phyloP scores from a whole-genome alignment of 148 eudicot species.

The Linanthus parryae region DNA sequence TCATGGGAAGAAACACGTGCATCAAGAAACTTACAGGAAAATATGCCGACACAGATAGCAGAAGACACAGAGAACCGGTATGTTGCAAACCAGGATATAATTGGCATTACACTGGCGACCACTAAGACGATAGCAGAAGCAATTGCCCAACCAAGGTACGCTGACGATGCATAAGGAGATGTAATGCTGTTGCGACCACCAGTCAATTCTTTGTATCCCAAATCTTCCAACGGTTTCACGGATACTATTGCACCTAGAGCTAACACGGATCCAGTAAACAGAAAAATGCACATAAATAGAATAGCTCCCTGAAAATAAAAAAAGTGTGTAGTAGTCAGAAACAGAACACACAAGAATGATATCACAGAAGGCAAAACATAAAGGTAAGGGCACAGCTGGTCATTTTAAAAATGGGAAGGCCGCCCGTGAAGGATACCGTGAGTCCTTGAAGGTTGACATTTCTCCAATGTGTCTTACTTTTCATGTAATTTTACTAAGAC shows the following conservation, averaged over 20 bases:
- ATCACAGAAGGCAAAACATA: too few species aligned
- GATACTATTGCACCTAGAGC: constrained; percentile 91
- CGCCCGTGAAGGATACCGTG: too few species aligned
- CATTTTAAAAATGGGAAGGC: too few species aligned
- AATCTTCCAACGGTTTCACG: constrained; percentile 79
- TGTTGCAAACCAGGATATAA: constrained; percentile 94
- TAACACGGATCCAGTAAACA: constrained; percentile 73
- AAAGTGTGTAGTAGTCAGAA: constrained; percentile 7
- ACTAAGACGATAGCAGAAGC: constrained; percentile 71
- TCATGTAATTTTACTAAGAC: too few species aligned
- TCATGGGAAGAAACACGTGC: constrained; percentile 1
- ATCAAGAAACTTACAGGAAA: constrained; percentile 50
- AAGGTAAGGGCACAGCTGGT: too few species aligned
- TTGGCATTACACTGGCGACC: constrained; percentile 82
- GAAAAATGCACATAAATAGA: constrained; percentile 56
- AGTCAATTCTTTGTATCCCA: constrained; percentile 61
- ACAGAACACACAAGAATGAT: constrained; percentile 4
- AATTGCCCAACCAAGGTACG: constrained; percentile 93
- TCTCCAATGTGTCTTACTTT: too few species aligned
- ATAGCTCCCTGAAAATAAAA: constrained; percentile 58
- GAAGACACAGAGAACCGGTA: constrained; percentile 87
- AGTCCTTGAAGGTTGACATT: too few species aligned
- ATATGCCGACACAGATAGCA: constrained; percentile 77
- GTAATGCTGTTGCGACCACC: constrained; percentile 43
- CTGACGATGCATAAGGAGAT: constrained; percentile 80